phyloP scores from a whole-genome alignment of 108 stramenopile genomes.

The Bacterosira constricta region DNA sequence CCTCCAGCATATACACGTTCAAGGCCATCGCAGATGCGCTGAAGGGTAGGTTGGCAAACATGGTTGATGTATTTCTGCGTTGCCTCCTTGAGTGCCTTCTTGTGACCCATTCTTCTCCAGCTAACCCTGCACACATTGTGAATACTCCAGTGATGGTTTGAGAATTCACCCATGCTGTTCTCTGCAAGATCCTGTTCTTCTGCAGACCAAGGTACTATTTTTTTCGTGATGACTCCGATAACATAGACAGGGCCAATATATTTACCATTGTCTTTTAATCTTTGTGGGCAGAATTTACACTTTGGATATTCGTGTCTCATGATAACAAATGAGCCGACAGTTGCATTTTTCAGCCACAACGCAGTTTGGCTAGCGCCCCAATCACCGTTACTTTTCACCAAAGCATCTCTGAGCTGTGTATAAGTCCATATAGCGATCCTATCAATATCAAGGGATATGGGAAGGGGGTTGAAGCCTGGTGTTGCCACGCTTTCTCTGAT shows the following conservation, averaged over 20 bases:
- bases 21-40: background rate
- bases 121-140: background rate
- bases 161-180: background rate
- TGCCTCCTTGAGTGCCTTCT: background rate
- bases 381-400: background rate
- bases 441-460: background rate
- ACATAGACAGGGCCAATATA: constrained; percentile 12
- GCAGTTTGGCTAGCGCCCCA: background rate
- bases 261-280: background rate
- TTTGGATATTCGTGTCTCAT: constrained; percentile 15
- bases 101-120: constrained; percentile 9
- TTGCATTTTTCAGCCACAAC: constrained; percentile 12
- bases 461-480: constrained; percentile 2
- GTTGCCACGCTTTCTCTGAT: constrained; percentile 7
- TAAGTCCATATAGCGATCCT: constrained; percentile 7
- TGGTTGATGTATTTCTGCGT: constrained; percentile 1
- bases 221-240: constrained; percentile 4
- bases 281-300: background rate
- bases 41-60: background rate
- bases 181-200: constrained; percentile 1
- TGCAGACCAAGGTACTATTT: constrained; percentile 1
- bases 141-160: background rate
- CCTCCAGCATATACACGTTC: too few species aligned
- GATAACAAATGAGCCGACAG: constrained; percentile 6
- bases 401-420: background rate